Percentiles rank a stretch among this genome's conserved stretches.
Conservation (phyloP, 139 green algal species). For the Volvox reticuliferus region DNA sequence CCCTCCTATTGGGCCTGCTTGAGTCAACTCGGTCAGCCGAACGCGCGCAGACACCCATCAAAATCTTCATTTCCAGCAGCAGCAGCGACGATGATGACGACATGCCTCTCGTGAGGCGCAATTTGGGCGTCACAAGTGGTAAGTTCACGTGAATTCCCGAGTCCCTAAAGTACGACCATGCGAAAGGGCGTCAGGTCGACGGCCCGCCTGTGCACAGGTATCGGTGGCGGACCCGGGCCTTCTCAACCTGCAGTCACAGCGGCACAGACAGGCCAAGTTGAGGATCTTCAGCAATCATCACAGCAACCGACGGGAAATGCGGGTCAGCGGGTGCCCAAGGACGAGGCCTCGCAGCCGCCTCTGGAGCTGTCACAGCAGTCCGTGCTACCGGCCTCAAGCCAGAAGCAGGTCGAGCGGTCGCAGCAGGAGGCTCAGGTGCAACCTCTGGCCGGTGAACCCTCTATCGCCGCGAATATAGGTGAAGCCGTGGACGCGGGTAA, state of each 20-base stretch:
- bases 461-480: not conserved
- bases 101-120: not conserved
- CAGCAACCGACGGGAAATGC: too few relatives aligned
- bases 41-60: not conserved
- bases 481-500: not conserved
- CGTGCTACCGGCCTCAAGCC: not conserved
- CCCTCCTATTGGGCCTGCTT: too few relatives aligned
- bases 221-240: too few relatives aligned
- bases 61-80: conserved; percentile 29
- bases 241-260: too few relatives aligned
- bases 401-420: not conserved
- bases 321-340: not conserved
- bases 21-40: too few relatives aligned
- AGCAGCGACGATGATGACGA: conserved; percentile 34
- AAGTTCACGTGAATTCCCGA: not conserved
- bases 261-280: too few relatives aligned
- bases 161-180: too few relatives aligned
- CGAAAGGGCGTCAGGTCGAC: too few relatives aligned
- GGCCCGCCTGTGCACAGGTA: too few relatives aligned
- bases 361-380: not conserved
- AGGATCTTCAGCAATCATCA: too few relatives aligned
- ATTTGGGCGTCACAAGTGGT: not conserved
- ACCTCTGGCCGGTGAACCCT: not conserved
- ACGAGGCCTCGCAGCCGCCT: not conserved
- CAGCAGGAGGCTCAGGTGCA: not conserved